A percentile compares a stretch with the other conserved stretches of the same genome.
Evolutionary conservation across 139 green algal genomes (phyloP).

Genomic region (Zygnema circumcarinatum): DNA sequence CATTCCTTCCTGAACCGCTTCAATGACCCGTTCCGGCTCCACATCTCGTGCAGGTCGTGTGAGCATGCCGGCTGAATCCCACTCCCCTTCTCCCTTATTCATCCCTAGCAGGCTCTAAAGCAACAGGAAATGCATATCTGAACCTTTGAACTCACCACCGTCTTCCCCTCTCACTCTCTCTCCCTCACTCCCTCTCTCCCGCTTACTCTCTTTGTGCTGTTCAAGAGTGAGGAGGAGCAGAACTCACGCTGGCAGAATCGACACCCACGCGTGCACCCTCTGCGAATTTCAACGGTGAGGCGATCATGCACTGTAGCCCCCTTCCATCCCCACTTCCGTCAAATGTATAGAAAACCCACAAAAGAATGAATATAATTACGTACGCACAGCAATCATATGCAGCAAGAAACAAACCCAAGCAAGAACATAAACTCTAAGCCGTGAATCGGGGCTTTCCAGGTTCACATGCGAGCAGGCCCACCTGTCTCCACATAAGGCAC

Average conservation of each 20-base stretch:
- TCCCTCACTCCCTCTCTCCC: too few species aligned
- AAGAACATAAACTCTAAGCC: too few species aligned
- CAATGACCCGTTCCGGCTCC: constrained; percentile 71
- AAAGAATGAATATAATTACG: too few species aligned
- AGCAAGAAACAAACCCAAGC: too few species aligned
- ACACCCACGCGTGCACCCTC: constrained; percentile 81
- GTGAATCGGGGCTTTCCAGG: background rate
- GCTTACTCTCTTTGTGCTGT: too few species aligned
- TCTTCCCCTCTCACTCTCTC: too few species aligned
- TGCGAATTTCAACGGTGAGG: constrained; percentile 77
- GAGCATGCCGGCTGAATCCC: constrained; percentile 71
- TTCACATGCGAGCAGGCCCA: background rate
- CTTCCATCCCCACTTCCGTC: background rate
- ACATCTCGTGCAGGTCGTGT: constrained; percentile 77
- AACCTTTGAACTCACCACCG: too few species aligned
- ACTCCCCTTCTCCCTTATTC: background rate
- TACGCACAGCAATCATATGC: too few species aligned
- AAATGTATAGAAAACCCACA: background rate
- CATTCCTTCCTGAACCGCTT: constrained; percentile 78
- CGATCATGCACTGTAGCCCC: constrained; percentile 70
- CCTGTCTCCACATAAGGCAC: constrained; percentile 75
- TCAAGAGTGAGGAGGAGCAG: too few species aligned
- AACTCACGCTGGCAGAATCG: constrained; percentile 77
- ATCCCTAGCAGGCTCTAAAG: too few species aligned
- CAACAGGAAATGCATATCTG: constrained; percentile 2